These are phyloP conservation scores for Gossypium trilobum DNA, from an alignment of 441 rosid genomes.

Conservation along the genomic window DNA sequence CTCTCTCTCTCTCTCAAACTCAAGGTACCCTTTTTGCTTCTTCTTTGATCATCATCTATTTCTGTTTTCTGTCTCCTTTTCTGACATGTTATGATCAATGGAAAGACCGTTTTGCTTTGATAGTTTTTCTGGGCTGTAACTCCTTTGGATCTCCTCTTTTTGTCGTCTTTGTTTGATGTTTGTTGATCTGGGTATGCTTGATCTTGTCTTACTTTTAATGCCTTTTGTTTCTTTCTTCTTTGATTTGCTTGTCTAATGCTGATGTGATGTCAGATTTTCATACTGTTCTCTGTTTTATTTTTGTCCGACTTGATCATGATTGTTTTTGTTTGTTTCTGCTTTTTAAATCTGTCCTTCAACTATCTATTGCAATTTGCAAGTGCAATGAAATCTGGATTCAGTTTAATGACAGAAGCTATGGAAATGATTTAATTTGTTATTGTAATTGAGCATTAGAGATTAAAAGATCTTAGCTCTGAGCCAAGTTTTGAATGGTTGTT, in stretches of 20 bases:
- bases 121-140: not conserved
- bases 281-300: not conserved
- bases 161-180: slow-evolving; percentile 3
- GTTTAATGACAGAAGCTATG: not conserved
- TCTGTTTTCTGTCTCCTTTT: not conserved
- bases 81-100: not conserved
- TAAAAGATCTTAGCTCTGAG: slow-evolving; percentile 8
- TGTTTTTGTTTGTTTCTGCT: slow-evolving; percentile 10
- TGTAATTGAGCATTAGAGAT: not conserved
- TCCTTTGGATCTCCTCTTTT: slow-evolving; percentile 23
- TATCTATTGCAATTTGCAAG: not conserved
- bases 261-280: not conserved
- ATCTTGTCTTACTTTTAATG: slow-evolving; percentile 15
- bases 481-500: not conserved
- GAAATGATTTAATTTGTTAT: slow-evolving; percentile 12
- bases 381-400: not conserved
- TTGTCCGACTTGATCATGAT: slow-evolving; percentile 8
- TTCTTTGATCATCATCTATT: not conserved
- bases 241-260: slow-evolving; percentile 22
- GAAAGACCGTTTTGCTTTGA: not conserved
- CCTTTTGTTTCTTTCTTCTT: slow-evolving; percentile 14
- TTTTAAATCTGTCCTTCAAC: not conserved
- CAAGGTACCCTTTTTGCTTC: slow-evolving; percentile 10
- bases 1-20: slow-evolving; percentile 16
- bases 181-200: slow-evolving; percentile 23